Evolutionary conservation across 345 rosid species (phyloP).

Genomic region (Moringa oleifera): DNA sequence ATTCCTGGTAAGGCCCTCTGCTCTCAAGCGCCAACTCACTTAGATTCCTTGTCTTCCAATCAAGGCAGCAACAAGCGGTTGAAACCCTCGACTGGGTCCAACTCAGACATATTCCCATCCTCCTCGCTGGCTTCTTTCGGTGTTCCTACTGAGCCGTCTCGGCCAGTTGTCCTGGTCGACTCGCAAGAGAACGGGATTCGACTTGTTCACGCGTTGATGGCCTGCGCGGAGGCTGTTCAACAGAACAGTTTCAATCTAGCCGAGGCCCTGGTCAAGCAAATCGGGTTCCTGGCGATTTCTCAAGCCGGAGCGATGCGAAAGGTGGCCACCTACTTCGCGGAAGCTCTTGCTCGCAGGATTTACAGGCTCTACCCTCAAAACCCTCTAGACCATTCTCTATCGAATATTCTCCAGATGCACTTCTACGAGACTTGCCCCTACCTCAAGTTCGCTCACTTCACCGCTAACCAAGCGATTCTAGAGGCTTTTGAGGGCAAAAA

Average conservation of each 20-base stretch:
- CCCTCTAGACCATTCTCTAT: slow-evolving; percentile 38
- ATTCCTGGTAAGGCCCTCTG: slow-evolving; percentile 73
- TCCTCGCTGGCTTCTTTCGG: slow-evolving; percentile 18
- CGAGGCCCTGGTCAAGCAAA: slow-evolving; percentile 64
- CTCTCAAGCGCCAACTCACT: slow-evolving; percentile 11
- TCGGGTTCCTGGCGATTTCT: slow-evolving; percentile 49
- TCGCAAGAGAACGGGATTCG: slow-evolving; percentile 79
- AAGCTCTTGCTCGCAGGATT: slow-evolving; percentile 70
- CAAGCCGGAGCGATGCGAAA: slow-evolving; percentile 76
- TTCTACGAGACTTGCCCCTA: slow-evolving; percentile 84
- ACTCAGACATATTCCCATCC: slow-evolving; percentile 25
- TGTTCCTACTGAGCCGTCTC: slow-evolving; percentile 31
- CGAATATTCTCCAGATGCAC: slow-evolving; percentile 72
- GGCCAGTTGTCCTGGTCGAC: slow-evolving; percentile 57
- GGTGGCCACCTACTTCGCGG: slow-evolving; percentile 79
- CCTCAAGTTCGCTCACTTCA: slow-evolving; percentile 83
- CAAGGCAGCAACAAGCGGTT: slow-evolving; percentile 27
- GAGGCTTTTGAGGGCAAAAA: slow-evolving; percentile 66
- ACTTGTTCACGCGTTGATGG: slow-evolving; percentile 68
- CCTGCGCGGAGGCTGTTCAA: slow-evolving; percentile 80
- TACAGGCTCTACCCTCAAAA: slow-evolving; percentile 41
- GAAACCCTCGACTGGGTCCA: slow-evolving; percentile 32
- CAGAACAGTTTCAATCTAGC: slow-evolving; percentile 41
- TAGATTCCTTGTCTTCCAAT: slow-evolving; percentile 28
- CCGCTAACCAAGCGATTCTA: slow-evolving; percentile 77